phyloP scores from a whole-genome alignment of 108 stramenopile genomes.

The Cyclotella baltica region DNA sequence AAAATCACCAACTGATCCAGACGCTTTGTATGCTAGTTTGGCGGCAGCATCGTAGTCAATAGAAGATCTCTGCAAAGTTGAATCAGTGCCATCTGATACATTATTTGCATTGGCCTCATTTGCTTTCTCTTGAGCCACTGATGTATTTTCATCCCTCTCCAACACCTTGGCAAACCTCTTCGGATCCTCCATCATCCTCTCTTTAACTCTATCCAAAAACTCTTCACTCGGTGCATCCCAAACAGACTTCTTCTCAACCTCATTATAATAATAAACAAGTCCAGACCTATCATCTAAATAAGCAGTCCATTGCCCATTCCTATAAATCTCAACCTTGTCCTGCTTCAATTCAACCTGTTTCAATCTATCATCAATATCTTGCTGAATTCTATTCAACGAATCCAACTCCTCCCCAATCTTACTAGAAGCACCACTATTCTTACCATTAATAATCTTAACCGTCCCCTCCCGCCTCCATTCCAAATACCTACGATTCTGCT shows the following conservation, averaged over 20 bases:
- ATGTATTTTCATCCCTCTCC: too few species aligned
- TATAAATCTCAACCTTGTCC: not conserved
- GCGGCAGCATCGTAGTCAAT: constrained; percentile 3
- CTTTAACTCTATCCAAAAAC: not conserved
- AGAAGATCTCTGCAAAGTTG: too few species aligned
- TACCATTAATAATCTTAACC: not conserved
- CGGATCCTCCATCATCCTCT: not conserved
- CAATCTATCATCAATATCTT: not conserved
- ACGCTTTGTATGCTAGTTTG: not conserved
- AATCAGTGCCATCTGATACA: too few species aligned
- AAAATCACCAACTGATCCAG: not conserved
- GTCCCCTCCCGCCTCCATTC: constrained; percentile 18
- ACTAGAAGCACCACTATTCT: not conserved
- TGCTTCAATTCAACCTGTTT: not conserved
- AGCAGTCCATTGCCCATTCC: constrained; percentile 38
- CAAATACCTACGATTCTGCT: constrained; percentile 17
- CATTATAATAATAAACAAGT: constrained; percentile 45
- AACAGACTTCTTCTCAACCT: constrained; percentile 18
- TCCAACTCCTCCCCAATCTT: not conserved
- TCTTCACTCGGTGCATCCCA: constrained; percentile 47
- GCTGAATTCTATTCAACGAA: not conserved
- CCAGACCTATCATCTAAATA: constrained; percentile 40
- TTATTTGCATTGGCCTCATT: too few species aligned
- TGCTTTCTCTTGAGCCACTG: too few species aligned
- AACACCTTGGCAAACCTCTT: not conserved